A percentile compares a stretch with the other conserved stretches of the same genome.
Evolutionary conservation across 208 protist species (phyloP).

Genomic region (Borovskyia barvae): DNA sequence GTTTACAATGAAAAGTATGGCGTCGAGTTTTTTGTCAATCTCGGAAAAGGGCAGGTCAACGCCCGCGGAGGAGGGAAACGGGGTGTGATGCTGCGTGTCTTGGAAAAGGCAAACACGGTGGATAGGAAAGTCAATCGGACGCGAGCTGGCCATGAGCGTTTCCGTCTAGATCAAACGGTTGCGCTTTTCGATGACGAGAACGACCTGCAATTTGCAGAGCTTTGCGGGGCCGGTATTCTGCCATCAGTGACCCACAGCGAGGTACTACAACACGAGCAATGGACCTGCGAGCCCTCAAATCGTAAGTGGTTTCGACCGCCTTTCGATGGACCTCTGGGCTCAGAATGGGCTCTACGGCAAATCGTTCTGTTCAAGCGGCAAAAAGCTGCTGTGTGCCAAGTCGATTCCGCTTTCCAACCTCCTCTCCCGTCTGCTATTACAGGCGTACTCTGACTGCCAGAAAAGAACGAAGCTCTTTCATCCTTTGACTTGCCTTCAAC

Average conservation of each 20-base stretch:
- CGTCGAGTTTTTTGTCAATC: slow-evolving; percentile 29
- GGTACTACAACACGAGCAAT: slow-evolving; percentile 17
- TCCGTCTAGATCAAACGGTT: slow-evolving; percentile 14
- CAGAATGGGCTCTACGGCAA: slow-evolving; percentile 36
- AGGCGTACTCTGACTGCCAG: no score
- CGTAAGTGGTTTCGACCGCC: slow-evolving; percentile 26
- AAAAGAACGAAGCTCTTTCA: no score
- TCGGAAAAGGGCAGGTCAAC: slow-evolving; percentile 36
- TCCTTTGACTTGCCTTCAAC: no score
- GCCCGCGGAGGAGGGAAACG: slow-evolving; percentile 27
- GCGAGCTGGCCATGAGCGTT: not conserved
- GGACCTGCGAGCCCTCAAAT: not conserved
- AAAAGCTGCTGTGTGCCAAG: not conserved
- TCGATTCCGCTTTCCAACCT: no score
- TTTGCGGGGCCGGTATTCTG: slow-evolving; percentile 35
- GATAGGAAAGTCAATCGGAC: not conserved
- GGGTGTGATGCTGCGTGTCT: slow-evolving; percentile 22
- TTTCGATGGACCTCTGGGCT: slow-evolving; percentile 29
- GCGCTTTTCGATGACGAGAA: slow-evolving; percentile 45
- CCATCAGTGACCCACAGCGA: slow-evolving; percentile 36
- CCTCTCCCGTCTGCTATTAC: no score
- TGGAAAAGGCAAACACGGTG: not conserved
- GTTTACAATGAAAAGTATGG: slow-evolving; percentile 9
- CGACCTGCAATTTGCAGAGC: slow-evolving; percentile 29
- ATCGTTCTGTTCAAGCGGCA: slow-evolving; percentile 29